Base-by-base conservation (phyloP, 345 rosid species). In the Acer negundo region DNA sequence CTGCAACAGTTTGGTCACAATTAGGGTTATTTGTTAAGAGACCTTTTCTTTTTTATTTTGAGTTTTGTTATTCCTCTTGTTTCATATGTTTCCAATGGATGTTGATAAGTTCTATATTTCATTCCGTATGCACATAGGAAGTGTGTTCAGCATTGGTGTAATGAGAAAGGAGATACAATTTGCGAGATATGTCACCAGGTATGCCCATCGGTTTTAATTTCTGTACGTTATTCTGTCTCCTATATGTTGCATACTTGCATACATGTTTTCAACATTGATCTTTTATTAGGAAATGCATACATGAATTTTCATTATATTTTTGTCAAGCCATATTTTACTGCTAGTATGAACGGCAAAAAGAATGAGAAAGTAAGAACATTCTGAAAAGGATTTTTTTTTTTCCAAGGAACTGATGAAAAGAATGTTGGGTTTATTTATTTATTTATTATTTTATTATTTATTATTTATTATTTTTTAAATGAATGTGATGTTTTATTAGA, bases 181-280 rank as follows among this genome's bases (percentile, higher is more conserved):
- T 96, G 99, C 59, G 99, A 96, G 81, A 96, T 96, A 42, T 94
- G 98, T 77, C 97, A 92, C 86, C 94, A 92, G 99, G 98, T 94
- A 84, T 58, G 42, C 55, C 24, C 47, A 10, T 31, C 49, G 59
- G 19, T 35, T 44, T 66, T 20, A 12, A 64, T 68, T 78, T 63
- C 11, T 23, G 3, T 56, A 44, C 16, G 20, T 8, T 77, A 38
- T 42, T 40, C 51, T 65, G 13, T 13, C 38, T 78, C 63, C 10
- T 19, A 20, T 19, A 28, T 20, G 19, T 28, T 10, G 17, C 31
- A 19, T 16, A 15, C 1, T n/a, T 9, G 16, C 28, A 19, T 16
- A 15, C 3, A 20, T 51, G 67, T 17, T 23, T 73, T 49, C 13
- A 24, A 47, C 0, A 15, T 62, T 1, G 22, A 53, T 40, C 24